Conservation (phyloP, 768 basidiomycete species). For the Russula sp. region DNA sequence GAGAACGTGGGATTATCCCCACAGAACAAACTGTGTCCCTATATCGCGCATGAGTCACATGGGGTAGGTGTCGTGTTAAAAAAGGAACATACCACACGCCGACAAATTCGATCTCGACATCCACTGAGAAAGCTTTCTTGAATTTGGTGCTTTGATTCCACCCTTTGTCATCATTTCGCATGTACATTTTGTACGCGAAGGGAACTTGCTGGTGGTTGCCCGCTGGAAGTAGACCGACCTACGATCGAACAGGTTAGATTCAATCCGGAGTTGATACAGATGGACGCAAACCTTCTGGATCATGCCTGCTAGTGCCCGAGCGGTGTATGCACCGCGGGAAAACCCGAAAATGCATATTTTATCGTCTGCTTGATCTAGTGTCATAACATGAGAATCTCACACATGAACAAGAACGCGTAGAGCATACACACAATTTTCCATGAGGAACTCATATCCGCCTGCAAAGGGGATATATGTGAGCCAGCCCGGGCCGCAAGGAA, state of each 20-base stretch:
- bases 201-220: conserved; percentile 71
- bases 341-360: conserved; percentile 78
- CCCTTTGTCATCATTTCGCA: conserved; percentile 45
- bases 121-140: conserved; percentile 70
- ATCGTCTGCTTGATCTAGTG: conserved; percentile 54
- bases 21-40: conserved; percentile 72
- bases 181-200: conserved; percentile 74
- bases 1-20: conserved; percentile 52
- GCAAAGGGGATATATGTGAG: neutral
- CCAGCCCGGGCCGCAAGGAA: neutral
- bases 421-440: conserved; percentile 67
- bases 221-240: conserved; percentile 65
- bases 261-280: neutral
- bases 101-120: conserved; percentile 64
- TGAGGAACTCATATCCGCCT: conserved; percentile 74
- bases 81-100: conserved; percentile 54
- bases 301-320: conserved; percentile 70
- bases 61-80: neutral
- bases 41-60: conserved; percentile 11
- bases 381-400: conserved; percentile 23
- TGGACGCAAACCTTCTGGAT: conserved; percentile 45
- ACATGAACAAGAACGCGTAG: neutral
- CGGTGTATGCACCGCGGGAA: conserved; percentile 67
- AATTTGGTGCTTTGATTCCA: conserved; percentile 61
- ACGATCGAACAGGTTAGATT: neutral